Base-by-base conservation (phyloP, 495 filamentous ascomycete species). In the Daldinia childiae region DNA sequence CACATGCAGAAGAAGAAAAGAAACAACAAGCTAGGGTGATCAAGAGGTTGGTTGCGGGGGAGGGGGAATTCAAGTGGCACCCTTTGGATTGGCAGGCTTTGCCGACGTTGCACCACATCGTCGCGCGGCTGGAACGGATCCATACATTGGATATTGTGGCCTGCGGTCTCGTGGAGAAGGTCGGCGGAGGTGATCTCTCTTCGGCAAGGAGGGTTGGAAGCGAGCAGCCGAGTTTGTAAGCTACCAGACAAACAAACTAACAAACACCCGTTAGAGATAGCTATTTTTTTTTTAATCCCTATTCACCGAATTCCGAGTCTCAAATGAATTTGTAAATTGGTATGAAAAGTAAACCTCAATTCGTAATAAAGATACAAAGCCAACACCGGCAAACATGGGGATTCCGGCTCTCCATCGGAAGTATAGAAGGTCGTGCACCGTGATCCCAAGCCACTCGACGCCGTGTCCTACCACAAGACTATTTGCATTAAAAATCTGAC, bases 61-160 rank as follows among this genome's bases (percentile, higher is more conserved):
- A 12, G 1, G 62, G 62, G 12, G 39, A 58, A 27, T 12, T 58
- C 29, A 36, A 58, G 19, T 65, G 62, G 62, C 14, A 50, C 38
- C 39, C 62, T 9, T 38, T 65, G 14, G 62, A 65, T 4, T 65
- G 62, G 62, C 54, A 65, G 14, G 36, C 50, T 12, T 21, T 65
- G 2, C 62, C 62, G 27, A 65, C 62, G 17, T 52, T 65, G 0
- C 62, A 65, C 41, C 62, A 65, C n/a, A 65, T 65, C 19, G 14
- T 65, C 9, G 52, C 19, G 17, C 62, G 52, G 21, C 29, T 65
- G 14, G 52, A 54, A 26, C 50, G 48, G n/a, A 26, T 65, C 12
- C 62, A 27, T 8, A 38, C 34, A 5, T 41, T 12, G 7, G 24
- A 29, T n/a, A 17, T 65, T 11, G 27, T 48, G 27, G 39, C 54